Base-by-base conservation (phyloP, 345 rosid species). In the Viola odorata region DNA sequence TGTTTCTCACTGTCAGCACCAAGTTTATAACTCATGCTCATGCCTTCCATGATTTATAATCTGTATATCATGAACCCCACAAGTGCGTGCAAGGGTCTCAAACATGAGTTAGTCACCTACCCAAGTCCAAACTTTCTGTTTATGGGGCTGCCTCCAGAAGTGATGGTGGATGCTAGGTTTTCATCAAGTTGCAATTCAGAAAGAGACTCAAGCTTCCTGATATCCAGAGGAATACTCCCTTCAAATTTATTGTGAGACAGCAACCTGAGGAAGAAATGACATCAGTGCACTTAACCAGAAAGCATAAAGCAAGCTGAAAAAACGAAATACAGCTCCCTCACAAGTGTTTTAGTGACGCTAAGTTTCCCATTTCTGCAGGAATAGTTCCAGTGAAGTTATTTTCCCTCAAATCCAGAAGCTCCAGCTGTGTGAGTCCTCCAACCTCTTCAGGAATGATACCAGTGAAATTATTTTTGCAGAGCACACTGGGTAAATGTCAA, bases 401-500 rank as follows among this genome's bases (percentile, higher is more conserved):
- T 44, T 80, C 79, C 69, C 89, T 80, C 58, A 88, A 75, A 71
- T 90, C 97, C 80, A 88, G 75, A 11, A 84, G 36, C 69, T 86
- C 81, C 13, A 90, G 69, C 64, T 77, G 76, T 2, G 60, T 50
- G 15, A 94, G 88, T 6, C 60, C 75, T 55, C 83, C 89, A 53
- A 84, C 71, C 70, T 90, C 96, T 54, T 69, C 74, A 15, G 99
- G 95, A 60, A 94, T 84, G 37, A 64, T 47, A 45, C 90, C 97
- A 51, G 54, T 84, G 68, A 94, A 73, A 49, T 41, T 63, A 77
- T 94, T 94, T 68, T 69, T 81, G 52, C 57, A 16, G 37, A 85
- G 83, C 32, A 80, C 61, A 38, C 91, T 91, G 80, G 69, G 50
- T 51, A 14, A 63, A 68, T 52, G 58, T 36, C 13, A 48, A 47